Conservation (phyloP, 2,329 filamentous ascomycete species). For the Ophiostoma australiae region DNA sequence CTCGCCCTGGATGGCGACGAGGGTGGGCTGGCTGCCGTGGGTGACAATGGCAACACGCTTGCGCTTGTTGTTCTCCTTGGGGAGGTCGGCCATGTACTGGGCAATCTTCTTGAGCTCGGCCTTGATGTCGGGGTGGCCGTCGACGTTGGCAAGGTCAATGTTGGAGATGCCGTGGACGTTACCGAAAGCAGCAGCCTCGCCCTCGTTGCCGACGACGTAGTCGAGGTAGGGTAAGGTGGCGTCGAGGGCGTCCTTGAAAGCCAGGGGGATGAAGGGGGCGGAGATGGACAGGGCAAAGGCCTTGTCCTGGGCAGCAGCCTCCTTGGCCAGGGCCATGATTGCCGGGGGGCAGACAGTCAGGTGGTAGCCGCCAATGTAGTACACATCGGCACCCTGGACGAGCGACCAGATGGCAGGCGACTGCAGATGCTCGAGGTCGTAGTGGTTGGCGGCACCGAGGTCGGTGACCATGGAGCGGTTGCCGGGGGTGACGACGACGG, state of each 20-base stretch:
- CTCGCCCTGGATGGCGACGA: conserved; percentile 72
- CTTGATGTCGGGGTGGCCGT: conserved; percentile 48
- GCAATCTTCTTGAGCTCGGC: conserved; percentile 81
- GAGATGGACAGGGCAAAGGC: conserved; percentile 85
- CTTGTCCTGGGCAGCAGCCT: conserved; percentile 88
- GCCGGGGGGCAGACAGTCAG: conserved; percentile 92
- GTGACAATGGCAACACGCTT: conserved; percentile 87
- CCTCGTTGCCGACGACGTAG: conserved; percentile 95
- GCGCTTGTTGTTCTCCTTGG: conserved; percentile 84
- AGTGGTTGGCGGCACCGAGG: conserved; percentile 93
- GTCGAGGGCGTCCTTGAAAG: conserved; percentile 96
- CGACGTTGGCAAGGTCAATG: conserved; percentile 40
- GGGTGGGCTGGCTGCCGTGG: conserved; percentile 85
- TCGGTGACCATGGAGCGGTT: conserved; percentile 94
- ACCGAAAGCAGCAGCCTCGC: conserved; percentile 83
- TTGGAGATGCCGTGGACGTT: conserved; percentile 67
- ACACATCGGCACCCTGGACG: conserved; percentile 80
- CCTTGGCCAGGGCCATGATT: conserved; percentile 82
- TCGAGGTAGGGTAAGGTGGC: conserved; percentile 86
- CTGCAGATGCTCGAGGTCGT: conserved; percentile 91
- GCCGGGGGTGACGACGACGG: conserved; percentile 93
- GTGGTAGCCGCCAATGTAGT: conserved; percentile 95
- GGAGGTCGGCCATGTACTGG: conserved; percentile 75
- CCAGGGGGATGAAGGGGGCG: conserved; percentile 91
- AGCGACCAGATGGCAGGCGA: conserved; percentile 85